These are phyloP conservation scores for Apostasia ramifera DNA, from an alignment of 106 monocot species.

Conservation along the genomic window DNA sequence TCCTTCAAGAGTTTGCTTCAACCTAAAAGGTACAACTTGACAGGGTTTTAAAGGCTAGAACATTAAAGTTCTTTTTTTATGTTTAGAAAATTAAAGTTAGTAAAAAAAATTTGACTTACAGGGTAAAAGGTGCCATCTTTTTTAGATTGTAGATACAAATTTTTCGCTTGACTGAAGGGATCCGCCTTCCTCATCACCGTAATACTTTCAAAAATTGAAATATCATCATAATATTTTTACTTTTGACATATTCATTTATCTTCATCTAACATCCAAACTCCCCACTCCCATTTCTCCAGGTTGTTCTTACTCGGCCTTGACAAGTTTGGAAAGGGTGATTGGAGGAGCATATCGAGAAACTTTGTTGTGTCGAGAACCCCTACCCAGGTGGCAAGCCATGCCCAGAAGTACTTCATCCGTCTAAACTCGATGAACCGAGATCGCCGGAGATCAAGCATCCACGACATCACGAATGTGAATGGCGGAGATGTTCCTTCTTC, in stretches of 20 bases:
- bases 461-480: slow-evolving; percentile 73
- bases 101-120: too few species aligned
- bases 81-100: too few species aligned
- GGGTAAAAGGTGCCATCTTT: too few species aligned
- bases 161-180: too few species aligned
- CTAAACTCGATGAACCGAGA: slow-evolving; percentile 84
- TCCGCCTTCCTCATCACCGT: too few species aligned
- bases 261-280: too few species aligned
- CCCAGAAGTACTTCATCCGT: slow-evolving; percentile 94
- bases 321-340: slow-evolving; percentile 92
- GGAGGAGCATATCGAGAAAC: slow-evolving; percentile 96
- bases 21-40: not conserved
- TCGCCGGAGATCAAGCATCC: slow-evolving; percentile 79
- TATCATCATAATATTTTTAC: too few species aligned
- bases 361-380: slow-evolving; percentile 84
- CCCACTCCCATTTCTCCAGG: slow-evolving; percentile 14
- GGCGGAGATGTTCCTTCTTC: slow-evolving; percentile 35
- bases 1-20: not conserved
- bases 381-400: slow-evolving; percentile 91
- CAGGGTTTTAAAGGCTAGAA: not conserved
- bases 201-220: too few species aligned
- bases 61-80: too few species aligned
- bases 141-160: too few species aligned
- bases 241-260: too few species aligned
- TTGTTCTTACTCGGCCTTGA: slow-evolving; percentile 79